Evolutionary conservation across 2,329 filamentous ascomycete genomes (phyloP), one percentile per base, ranked within the genome.

Genomic region (Helotiales sp.): DNA sequence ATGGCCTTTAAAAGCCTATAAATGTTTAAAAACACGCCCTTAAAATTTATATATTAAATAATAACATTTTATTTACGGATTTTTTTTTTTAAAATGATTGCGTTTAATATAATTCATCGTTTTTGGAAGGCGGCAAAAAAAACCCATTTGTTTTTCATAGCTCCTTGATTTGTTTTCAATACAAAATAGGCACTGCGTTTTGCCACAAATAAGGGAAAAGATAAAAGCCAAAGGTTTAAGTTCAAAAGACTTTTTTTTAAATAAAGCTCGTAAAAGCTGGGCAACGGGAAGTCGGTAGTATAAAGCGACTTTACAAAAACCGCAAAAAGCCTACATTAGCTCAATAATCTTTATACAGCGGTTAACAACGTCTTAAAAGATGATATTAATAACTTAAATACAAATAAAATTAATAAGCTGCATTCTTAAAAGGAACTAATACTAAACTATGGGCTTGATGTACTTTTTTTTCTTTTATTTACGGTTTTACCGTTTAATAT

Each of bases 81-180:
- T n/a, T 47, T 22, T 47, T n/a, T n/a, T n/a, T 47, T 47, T 47
- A n/a, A 47, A n/a, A 20, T 47, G 43, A 47, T 6, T n/a, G n/a
- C n/a, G n/a, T n/a, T n/a, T n/a, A n/a, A n/a, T n/a, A n/a, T n/a
- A n/a, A n/a, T n/a, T n/a, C n/a, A n/a, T n/a, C n/a, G n/a, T n/a
- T n/a, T n/a, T n/a, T n/a, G n/a, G n/a, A n/a, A n/a, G n/a, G n/a
- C n/a, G n/a, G n/a, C n/a, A n/a, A n/a, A n/a, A n/a, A n/a, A n/a
- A n/a, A n/a, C n/a, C n/a, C n/a, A n/a, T n/a, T n/a, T n/a, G n/a
- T n/a, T n/a, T n/a, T n/a, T n/a, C n/a, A n/a, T n/a, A n/a, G n/a
- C n/a, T n/a, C n/a, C n/a, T n/a, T n/a, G 57, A 67, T 65, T 69
- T 58, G 32, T 72, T 62, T 28, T 60, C 24, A 62, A 71, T n/a